Evolutionary conservation across 768 basidiomycete genomes (phyloP).

Genomic region (Collybia sp.): DNA sequence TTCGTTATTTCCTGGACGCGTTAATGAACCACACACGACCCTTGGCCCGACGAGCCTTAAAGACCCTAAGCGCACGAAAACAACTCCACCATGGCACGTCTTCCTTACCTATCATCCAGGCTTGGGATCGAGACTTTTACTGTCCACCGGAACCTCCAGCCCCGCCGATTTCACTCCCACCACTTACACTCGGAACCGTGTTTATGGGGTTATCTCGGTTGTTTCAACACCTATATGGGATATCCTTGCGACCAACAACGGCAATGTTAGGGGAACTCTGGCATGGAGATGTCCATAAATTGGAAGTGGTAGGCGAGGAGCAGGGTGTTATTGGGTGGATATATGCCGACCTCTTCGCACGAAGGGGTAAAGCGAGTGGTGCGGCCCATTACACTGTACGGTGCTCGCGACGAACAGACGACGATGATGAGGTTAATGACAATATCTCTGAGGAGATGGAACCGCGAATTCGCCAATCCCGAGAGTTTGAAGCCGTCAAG

Average conservation of each 20-base stretch:
- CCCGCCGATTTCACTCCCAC: conserved; percentile 67
- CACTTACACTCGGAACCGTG: conserved; percentile 84
- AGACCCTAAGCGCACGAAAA: conserved; percentile 64
- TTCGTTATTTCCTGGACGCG: conserved; percentile 78
- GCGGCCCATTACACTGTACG: conserved; percentile 98
- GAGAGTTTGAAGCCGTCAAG: conserved; percentile 60
- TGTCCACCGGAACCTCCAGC: conserved; percentile 75
- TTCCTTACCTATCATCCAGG: conserved; percentile 63
- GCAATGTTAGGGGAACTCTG: conserved; percentile 79
- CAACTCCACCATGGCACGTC: conserved; percentile 61
- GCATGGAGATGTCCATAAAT: conserved; percentile 83
- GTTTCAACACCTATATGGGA: conserved; percentile 84
- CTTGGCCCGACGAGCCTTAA: conserved; percentile 70
- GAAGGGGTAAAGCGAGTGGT: conserved; percentile 81
- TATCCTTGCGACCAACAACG: conserved; percentile 70
- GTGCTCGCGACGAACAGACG: conserved; percentile 88
- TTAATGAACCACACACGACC: conserved; percentile 78
- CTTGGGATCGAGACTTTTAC: conserved; percentile 98
- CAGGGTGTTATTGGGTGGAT: conserved; percentile 89
- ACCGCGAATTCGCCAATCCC: conserved; percentile 40
- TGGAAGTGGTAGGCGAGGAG: conserved; percentile 90
- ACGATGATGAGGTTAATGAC: conserved; percentile 80
- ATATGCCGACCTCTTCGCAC: conserved; percentile 87
- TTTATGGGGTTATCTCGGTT: conserved; percentile 90
- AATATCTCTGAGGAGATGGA: conserved; percentile 35